These are phyloP conservation scores for Claviceps maximensis DNA, from an alignment of 2,329 filamentous ascomycete genomes.

Conservation along the genomic window DNA sequence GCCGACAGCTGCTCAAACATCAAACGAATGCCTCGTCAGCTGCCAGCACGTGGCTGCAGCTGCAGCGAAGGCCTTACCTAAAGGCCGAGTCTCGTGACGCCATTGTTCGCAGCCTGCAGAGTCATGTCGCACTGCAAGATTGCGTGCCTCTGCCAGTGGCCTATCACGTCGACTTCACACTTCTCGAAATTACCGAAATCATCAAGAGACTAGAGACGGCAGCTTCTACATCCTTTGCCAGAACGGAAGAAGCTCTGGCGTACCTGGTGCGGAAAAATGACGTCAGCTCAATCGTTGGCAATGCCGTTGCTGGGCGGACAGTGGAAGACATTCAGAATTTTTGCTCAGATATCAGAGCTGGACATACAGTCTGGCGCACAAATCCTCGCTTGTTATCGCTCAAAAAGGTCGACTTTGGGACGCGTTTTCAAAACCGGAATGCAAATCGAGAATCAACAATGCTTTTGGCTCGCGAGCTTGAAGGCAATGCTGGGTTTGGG, in stretches of 20 bases:
- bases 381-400: constrained; percentile 15
- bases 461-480: constrained; percentile 35
- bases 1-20: background rate
- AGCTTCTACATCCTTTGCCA: constrained; percentile 7
- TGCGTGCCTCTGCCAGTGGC: constrained; percentile 3
- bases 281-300: constrained; percentile 12
- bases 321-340: constrained; percentile 18
- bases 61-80: constrained; percentile 14
- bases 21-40: background rate
- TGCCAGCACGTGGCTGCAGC: constrained; percentile 2
- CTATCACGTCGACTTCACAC: constrained; percentile 35
- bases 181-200: constrained; percentile 22
- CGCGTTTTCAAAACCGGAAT: constrained; percentile 6
- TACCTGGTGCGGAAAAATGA: constrained; percentile 10
- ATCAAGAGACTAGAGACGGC: constrained; percentile 10
- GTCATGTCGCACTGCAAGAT: constrained; percentile 3
- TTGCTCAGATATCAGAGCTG: constrained; percentile 18
- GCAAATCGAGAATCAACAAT: constrained; percentile 24
- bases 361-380: constrained; percentile 5
- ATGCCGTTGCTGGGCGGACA: constrained; percentile 13
- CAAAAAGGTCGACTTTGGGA: constrained; percentile 5
- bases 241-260: constrained; percentile 10
- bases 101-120: constrained; percentile 14
- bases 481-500: constrained; percentile 30
- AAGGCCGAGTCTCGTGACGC: constrained; percentile 14